These are phyloP conservation scores for Hymenoscyphus linearis DNA, from an alignment of 2,329 filamentous ascomycete genomes.

Conservation along the genomic window DNA sequence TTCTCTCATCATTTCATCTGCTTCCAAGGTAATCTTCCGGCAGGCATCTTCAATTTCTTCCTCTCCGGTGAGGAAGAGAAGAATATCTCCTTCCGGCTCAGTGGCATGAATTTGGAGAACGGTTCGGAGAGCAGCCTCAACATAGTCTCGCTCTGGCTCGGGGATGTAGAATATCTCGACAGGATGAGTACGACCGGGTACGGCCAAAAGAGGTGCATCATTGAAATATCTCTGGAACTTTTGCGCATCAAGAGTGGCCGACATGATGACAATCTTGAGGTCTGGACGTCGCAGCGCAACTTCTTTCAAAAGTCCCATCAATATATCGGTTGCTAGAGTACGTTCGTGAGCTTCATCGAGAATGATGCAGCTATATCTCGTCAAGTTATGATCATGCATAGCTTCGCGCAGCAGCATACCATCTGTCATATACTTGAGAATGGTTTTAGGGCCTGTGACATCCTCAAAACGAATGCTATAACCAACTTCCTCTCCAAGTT, in stretches of 20 bases:
- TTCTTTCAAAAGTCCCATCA: conserved; percentile 95
- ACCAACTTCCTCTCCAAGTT: conserved; percentile 87
- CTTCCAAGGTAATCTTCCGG: conserved; percentile 84
- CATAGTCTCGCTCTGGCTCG: conserved; percentile 92
- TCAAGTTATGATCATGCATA: conserved; percentile 90
- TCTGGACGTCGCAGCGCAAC: conserved; percentile 76
- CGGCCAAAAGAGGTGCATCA: conserved; percentile 85
- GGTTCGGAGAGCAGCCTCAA: conserved; percentile 89
- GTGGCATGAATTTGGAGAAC: conserved; percentile 95
- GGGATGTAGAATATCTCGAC: conserved; percentile 99
- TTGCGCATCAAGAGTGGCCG: conserved; percentile 91
- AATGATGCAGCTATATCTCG: conserved; percentile 94
- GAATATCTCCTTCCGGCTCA: conserved; percentile 85
- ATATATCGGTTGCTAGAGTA: conserved; percentile 91
- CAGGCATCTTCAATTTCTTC: conserved; percentile 98
- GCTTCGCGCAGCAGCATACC: conserved; percentile 97
- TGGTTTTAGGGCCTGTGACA: conserved; percentile 78
- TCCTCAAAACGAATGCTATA: conserved; percentile 99
- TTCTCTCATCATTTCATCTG: conserved; percentile 86
- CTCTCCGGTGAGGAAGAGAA: conserved; percentile 94
- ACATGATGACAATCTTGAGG: conserved; percentile 98
- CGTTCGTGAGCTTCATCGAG: conserved; percentile 98
- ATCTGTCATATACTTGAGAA: conserved; percentile 99
- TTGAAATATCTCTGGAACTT: conserved; percentile 99
- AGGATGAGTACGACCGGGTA: conserved; percentile 90